These are phyloP conservation scores for Hura crepitans DNA, from an alignment of 441 rosid species.

Conservation along the genomic window DNA sequence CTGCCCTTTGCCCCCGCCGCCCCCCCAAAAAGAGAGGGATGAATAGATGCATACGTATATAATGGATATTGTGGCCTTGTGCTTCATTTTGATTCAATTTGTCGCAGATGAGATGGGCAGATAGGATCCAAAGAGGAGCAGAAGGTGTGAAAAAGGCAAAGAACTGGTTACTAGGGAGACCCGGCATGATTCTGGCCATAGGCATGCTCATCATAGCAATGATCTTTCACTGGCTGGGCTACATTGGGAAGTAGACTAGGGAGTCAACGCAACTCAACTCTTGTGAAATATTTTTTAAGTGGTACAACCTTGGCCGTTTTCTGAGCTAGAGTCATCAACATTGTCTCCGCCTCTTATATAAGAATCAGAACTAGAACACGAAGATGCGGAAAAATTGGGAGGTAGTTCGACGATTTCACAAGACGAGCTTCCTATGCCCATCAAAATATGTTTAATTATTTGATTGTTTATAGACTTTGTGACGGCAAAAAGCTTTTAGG, in stretches of 20 bases:
- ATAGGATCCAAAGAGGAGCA: constrained; percentile 70
- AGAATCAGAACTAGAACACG: not conserved
- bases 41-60: too few species aligned
- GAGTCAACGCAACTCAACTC: not conserved
- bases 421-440: not conserved
- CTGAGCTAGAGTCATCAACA: not conserved
- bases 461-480: not conserved
- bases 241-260: constrained; percentile 49
- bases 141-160: constrained; percentile 71
- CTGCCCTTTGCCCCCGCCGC: too few species aligned
- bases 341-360: not conserved
- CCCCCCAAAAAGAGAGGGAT: too few species aligned
- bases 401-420: not conserved
- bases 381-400: not conserved
- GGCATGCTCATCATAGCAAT: constrained; percentile 74
- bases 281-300: not conserved
- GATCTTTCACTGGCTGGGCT: constrained; percentile 71
- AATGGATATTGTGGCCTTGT: not conserved
- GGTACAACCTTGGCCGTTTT: not conserved
- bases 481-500: too few species aligned
- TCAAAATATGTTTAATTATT: not conserved
- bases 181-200: constrained; percentile 76
- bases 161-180: constrained; percentile 81
- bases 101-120: constrained; percentile 88
- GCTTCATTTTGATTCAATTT: constrained; percentile 6